These are phyloP conservation scores for Rhodotorula babjevae DNA, from an alignment of 768 basidiomycete species.

Conservation along the genomic window DNA sequence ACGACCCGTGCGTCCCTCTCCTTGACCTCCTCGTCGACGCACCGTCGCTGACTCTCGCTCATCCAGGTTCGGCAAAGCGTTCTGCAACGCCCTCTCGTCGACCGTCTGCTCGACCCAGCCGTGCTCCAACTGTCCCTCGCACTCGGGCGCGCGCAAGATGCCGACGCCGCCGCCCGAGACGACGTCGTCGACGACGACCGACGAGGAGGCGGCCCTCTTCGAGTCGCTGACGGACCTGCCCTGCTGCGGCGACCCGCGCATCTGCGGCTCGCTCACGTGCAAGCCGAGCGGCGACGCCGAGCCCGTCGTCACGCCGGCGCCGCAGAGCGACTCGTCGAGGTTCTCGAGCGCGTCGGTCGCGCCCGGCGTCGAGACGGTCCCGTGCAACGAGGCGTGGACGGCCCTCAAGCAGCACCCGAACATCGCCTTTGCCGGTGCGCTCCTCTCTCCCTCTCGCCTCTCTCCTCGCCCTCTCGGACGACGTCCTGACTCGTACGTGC, in stretches of 20 bases:
- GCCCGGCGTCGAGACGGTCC: constrained; percentile 56
- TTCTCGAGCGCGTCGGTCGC: not conserved
- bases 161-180: constrained; percentile 24
- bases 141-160: constrained; percentile 32
- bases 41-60: not conserved
- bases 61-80: constrained; percentile 68
- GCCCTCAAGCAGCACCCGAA: constrained; percentile 81
- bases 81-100: constrained; percentile 67
- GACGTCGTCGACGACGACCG: constrained; percentile 21
- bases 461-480: no score
- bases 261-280: constrained; percentile 35
- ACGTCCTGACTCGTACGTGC: no score
- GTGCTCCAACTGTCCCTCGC: constrained; percentile 58
- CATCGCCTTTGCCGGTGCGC: constrained; percentile 60
- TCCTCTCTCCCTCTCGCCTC: no score
- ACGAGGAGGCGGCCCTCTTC: constrained; percentile 23
- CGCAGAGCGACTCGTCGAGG: constrained; percentile 5
- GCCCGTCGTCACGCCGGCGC: not conserved
- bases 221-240: constrained; percentile 35
- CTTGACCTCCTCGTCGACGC: no score
- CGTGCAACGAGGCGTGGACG: constrained; percentile 77
- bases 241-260: constrained; percentile 36
- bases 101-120: constrained; percentile 56
- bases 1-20: constrained; percentile 54
- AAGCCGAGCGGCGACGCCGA: constrained; percentile 34